A percentile compares a stretch with the other conserved stretches of the same genome.
These are phyloP conservation scores for Elsinoe ampelina DNA, from an alignment of 2,329 filamentous ascomycete genomes.

Conservation along the genomic window DNA sequence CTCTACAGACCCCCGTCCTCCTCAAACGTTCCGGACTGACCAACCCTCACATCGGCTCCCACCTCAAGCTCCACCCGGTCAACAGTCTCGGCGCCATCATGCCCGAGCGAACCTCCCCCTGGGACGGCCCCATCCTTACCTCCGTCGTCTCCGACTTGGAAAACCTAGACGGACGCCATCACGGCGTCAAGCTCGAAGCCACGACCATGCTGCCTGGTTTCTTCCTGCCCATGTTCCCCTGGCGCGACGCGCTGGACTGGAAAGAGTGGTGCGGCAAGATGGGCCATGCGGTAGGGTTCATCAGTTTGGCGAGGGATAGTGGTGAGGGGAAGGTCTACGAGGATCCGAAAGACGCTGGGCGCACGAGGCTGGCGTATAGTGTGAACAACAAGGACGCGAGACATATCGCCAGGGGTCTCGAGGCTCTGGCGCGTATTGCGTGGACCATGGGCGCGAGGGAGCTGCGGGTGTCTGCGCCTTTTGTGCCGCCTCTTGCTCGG, in stretches of 20 bases:
- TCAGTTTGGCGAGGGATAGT: conserved; percentile 65
- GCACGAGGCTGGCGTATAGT: conserved; percentile 59
- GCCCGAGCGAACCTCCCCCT: conserved; percentile 54
- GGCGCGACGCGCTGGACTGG: conserved; percentile 58
- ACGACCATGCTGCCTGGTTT: conserved; percentile 64
- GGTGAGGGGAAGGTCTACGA: conserved; percentile 65
- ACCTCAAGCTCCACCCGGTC: conserved; percentile 75
- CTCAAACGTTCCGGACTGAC: conserved; percentile 68
- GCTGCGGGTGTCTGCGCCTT: conserved; percentile 58
- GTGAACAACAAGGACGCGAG: conserved; percentile 62
- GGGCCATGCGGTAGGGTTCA: conserved; percentile 61
- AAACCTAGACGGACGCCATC: conserved; percentile 68
- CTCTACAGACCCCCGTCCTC: conserved; percentile 66
- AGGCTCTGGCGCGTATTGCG: conserved; percentile 65
- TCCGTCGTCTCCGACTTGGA: conserved; percentile 68
- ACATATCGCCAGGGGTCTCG: conserved; percentile 60
- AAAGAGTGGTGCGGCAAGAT: conserved; percentile 63
- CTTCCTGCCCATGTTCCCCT: conserved; percentile 54
- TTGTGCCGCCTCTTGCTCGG: conserved; percentile 55
- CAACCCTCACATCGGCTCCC: conserved; percentile 72
- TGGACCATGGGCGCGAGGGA: conserved; percentile 73
- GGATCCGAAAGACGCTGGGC: conserved; percentile 53
- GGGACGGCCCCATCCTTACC: conserved; percentile 69
- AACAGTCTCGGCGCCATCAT: conserved; percentile 50
- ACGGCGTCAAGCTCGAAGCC: conserved; percentile 74